Percentiles rank a stretch among this genome's conserved stretches.
phyloP scores from a whole-genome alignment of 192 early-diverging fungal species.

The Spizellomyces sp. region DNA sequence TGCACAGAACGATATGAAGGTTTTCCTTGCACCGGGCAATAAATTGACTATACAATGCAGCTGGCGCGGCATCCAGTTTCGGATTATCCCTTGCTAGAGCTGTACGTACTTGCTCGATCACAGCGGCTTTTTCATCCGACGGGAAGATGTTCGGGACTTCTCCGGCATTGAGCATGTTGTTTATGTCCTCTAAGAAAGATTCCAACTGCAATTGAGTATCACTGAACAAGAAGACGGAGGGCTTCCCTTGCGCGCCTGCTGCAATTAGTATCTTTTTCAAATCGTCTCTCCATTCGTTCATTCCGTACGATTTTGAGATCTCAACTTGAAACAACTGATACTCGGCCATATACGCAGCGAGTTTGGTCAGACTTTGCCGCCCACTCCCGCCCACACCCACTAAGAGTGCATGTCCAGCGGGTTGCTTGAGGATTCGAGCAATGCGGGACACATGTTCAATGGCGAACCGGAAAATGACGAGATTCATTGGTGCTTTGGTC shows the following conservation, averaged over 20 bases:
- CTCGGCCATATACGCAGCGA: conserved; percentile 61
- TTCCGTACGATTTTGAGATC: conserved; percentile 59
- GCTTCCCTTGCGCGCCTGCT: conserved; percentile 56
- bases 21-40: conserved; percentile 62
- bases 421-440: conserved; percentile 60
- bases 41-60: conserved; percentile 58
- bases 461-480: conserved; percentile 64
- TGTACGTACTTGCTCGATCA: conserved; percentile 53
- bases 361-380: conserved; percentile 55
- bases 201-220: conserved; percentile 61
- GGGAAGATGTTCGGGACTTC: conserved; percentile 65
- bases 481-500: conserved; percentile 59
- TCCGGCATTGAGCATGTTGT: conserved; percentile 67
- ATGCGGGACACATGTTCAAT: conserved; percentile 63
- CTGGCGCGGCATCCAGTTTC: conserved; percentile 55
- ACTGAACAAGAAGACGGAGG: conserved; percentile 58
- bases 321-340: conserved; percentile 60
- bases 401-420: conserved; percentile 57
- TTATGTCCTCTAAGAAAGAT: conserved; percentile 63
- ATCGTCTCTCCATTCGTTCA: conserved; percentile 63
- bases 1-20: conserved; percentile 62
- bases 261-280: conserved; percentile 57
- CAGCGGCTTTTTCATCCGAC: conserved; percentile 60
- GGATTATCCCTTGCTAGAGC: conserved; percentile 55
- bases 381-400: conserved; percentile 63